Conservation (phyloP, 805 yeast species). For the Saccharomycopsis javanensis region DNA sequence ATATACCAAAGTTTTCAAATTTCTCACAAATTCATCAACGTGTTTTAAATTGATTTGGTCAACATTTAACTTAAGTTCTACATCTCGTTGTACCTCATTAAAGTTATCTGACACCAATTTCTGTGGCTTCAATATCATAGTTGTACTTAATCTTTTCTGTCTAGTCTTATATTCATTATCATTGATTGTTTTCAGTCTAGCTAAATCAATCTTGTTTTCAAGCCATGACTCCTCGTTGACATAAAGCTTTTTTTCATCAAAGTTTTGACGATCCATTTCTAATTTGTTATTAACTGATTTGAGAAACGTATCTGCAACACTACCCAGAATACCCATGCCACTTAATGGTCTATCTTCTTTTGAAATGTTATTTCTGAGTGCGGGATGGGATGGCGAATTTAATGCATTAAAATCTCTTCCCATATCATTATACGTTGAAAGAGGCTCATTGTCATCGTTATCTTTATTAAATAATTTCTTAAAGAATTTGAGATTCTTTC, state of each 20-base stretch:
- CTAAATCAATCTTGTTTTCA: conserved; percentile 47
- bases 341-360: not conserved
- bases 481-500: conserved; percentile 14
- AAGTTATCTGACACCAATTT: conserved; percentile 36
- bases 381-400: not conserved
- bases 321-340: not conserved
- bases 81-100: conserved; percentile 31
- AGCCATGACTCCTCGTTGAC: conserved; percentile 40
- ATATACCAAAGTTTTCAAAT: conserved; percentile 27
- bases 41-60: conserved; percentile 25
- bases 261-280: conserved; percentile 10
- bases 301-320: not conserved
- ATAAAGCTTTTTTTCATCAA: conserved; percentile 20
- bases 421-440: conserved; percentile 1
- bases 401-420: conserved; percentile 9
- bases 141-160: conserved; percentile 54
- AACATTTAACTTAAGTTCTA: conserved; percentile 9
- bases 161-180: conserved; percentile 61
- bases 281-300: not conserved
- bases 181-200: conserved; percentile 63
- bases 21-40: conserved; percentile 36
- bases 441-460: conserved; percentile 1
- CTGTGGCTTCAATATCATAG: conserved; percentile 55
- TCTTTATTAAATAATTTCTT: conserved; percentile 17
- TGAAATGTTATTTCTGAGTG: not conserved